A percentile compares a stretch with the other conserved stretches of the same genome.
These are phyloP conservation scores for Mollisia scopiformis DNA, from an alignment of 2,329 filamentous ascomycete genomes.

Conservation along the genomic window DNA sequence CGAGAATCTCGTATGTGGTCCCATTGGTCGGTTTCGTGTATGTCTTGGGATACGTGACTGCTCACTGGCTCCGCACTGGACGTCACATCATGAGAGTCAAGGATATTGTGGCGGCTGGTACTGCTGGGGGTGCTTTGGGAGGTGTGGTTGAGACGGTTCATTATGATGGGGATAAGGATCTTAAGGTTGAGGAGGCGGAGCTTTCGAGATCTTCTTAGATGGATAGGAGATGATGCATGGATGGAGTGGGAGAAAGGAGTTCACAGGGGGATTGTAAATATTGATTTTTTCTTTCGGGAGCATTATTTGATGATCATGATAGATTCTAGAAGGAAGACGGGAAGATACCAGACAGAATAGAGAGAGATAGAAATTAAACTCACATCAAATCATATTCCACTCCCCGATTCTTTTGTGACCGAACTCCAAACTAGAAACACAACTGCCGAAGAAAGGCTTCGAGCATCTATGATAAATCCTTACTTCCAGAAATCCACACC, in stretches of 20 bases:
- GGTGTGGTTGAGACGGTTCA: conserved; percentile 21
- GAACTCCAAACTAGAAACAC: too few species aligned
- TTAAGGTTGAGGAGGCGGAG: conserved; percentile 25
- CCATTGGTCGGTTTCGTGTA: conserved; percentile 47
- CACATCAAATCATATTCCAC: background rate
- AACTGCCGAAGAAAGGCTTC: too few species aligned
- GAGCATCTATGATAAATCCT: too few species aligned
- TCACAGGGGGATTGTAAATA: conserved; percentile 1
- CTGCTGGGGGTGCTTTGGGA: conserved; percentile 30
- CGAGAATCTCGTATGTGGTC: conserved; percentile 46
- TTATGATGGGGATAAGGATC: conserved; percentile 22
- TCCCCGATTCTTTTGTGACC: too few species aligned
- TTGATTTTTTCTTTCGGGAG: background rate
- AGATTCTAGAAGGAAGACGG: conserved; percentile 2
- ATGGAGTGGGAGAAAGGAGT: conserved; percentile 2
- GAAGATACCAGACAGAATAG: conserved; percentile 7
- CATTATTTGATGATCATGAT: background rate
- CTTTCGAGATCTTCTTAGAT: conserved; percentile 15
- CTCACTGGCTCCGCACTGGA: conserved; percentile 39
- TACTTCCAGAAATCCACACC: too few species aligned
- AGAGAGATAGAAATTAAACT: conserved; percentile 7
- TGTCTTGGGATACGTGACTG: conserved; percentile 37
- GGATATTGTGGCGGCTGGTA: conserved; percentile 27
- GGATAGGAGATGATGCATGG: background rate
- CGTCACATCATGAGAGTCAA: conserved; percentile 37